Conservation (phyloP, 1,284 basidiomycete genomes). For the Neolentinus lepideus region DNA sequence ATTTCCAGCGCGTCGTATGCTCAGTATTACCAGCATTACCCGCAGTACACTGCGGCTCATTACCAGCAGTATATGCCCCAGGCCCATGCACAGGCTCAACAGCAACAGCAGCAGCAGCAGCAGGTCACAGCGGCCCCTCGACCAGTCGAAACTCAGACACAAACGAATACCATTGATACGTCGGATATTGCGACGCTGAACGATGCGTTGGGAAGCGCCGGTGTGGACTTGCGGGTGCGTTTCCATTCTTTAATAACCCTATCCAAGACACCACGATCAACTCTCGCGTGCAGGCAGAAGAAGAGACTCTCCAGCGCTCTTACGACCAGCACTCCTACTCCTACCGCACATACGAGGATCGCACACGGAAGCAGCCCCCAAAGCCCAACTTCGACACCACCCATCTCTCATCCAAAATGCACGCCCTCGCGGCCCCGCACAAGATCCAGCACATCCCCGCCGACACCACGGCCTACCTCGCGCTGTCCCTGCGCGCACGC, state of each 20-base stretch:
- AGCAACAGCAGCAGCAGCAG: constrained; percentile 13
- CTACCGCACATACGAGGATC: constrained; percentile 62
- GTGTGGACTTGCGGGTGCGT: constrained; percentile 70
- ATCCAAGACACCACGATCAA: background rate
- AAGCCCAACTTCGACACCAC: constrained; percentile 59
- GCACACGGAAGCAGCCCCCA: constrained; percentile 61
- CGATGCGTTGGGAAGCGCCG: constrained; percentile 76
- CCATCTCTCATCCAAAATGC: constrained; percentile 56
- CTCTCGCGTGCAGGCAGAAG: constrained; percentile 53
- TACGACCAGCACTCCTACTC: constrained; percentile 47
- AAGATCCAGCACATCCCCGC: constrained; percentile 62
- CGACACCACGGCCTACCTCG: constrained; percentile 69
- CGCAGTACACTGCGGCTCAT: constrained; percentile 36
- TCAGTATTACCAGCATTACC: constrained; percentile 46
- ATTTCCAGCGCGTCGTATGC: constrained; percentile 30
- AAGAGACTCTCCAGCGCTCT: constrained; percentile 55
- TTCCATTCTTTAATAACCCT: background rate
- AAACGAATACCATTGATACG: constrained; percentile 33
- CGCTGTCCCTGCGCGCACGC: constrained; percentile 69
- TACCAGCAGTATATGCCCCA: constrained; percentile 40
- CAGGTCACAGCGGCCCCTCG: constrained; percentile 4
- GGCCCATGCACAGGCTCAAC: constrained; percentile 13
- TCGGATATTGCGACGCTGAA: constrained; percentile 70
- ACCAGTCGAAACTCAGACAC: constrained; percentile 8
- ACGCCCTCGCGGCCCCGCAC: constrained; percentile 51